Percentiles rank a stretch among this genome's conserved stretches.
Conservation (phyloP, 352 stramenopile species). For the Aphanomyces euteiches region DNA sequence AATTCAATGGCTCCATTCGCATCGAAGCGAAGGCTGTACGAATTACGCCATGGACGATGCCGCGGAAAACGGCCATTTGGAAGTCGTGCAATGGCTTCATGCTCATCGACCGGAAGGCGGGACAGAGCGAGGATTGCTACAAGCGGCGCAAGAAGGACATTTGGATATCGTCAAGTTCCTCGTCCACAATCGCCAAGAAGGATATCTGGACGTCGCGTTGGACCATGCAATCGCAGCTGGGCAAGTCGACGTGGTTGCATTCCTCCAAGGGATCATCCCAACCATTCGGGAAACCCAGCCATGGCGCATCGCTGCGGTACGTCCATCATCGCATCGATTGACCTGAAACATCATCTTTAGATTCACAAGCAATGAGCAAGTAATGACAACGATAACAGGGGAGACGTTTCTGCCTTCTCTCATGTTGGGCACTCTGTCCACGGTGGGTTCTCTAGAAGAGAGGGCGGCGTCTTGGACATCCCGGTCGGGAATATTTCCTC, state of each 20-base stretch:
- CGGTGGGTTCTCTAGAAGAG: no score
- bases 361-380: no score
- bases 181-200: constrained; percentile 5
- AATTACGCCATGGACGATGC: constrained; percentile 12
- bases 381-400: no score
- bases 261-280: no score
- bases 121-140: neutral
- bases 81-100: constrained; percentile 17
- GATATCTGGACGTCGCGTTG: neutral
- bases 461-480: no score
- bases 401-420: no score
- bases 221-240: neutral
- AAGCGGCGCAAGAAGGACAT: neutral
- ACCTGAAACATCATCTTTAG: no score
- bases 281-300: no score
- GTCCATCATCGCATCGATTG: no score
- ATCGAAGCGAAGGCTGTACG: constrained; percentile 25
- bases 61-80: constrained; percentile 13
- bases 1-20: constrained; percentile 20
- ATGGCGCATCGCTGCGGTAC: no score
- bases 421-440: no score
- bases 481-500: no score
- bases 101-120: neutral
- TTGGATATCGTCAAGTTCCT: neutral
- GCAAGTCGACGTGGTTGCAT: neutral